phyloP scores from a whole-genome alignment of 1,284 basidiomycete genomes.

The Golubevia sp. region DNA sequence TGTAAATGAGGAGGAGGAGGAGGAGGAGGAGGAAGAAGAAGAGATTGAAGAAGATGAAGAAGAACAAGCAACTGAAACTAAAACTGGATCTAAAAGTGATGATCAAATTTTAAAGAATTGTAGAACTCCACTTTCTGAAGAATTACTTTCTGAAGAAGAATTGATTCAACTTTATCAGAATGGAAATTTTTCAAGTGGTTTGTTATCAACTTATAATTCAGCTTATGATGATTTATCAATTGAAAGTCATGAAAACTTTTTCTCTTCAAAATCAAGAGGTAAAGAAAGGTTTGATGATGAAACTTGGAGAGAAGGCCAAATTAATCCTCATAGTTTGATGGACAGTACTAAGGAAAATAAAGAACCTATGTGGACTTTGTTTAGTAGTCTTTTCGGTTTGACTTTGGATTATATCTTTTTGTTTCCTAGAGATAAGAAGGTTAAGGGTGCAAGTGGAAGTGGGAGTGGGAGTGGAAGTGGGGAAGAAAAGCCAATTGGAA shows the following conservation, averaged over 20 bases:
- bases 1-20: constrained; percentile 11
- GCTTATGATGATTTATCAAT: neutral
- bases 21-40: constrained; percentile 12
- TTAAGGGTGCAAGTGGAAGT: neutral
- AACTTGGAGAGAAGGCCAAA: constrained; percentile 20
- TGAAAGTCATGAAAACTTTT: constrained; percentile 31
- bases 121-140: constrained; percentile 19
- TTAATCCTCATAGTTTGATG: constrained; percentile 26
- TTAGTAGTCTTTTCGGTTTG: constrained; percentile 47
- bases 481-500: no score
- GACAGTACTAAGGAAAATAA: constrained; percentile 15
- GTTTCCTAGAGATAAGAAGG: constrained; percentile 13
- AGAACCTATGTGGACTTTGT: constrained; percentile 60
- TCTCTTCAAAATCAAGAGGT: constrained; percentile 20
- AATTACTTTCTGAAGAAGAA: constrained; percentile 34
- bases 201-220: constrained; percentile 2
- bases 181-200: constrained; percentile 12
- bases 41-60: constrained; percentile 10
- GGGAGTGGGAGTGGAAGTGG: neutral
- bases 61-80: constrained; percentile 2
- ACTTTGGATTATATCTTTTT: constrained; percentile 59
- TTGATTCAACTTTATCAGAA: constrained; percentile 35
- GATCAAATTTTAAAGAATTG: constrained; percentile 53
- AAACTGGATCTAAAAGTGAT: constrained; percentile 23
- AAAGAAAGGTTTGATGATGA: constrained; percentile 47